A percentile compares a stretch with the other conserved stretches of the same genome.
phyloP scores from a whole-genome alignment of 371 early-diverging fungal species.

The Dentiscutata heterogama region DNA sequence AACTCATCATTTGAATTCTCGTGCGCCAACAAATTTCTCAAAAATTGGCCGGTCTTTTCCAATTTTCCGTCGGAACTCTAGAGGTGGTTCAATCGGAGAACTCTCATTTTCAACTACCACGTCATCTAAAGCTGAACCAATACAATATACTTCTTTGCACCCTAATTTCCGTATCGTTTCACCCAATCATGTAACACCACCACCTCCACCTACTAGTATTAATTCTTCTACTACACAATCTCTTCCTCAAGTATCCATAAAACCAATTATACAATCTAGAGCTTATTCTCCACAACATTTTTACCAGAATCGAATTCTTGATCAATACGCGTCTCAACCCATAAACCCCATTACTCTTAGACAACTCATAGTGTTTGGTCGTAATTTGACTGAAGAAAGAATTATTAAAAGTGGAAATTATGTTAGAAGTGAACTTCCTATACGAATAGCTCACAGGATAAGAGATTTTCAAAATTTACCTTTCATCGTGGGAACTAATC shows the following conservation, averaged over 20 bases:
- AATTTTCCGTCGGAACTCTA: no score
- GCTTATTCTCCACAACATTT: slow-evolving; percentile 64
- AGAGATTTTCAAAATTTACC: slow-evolving; percentile 91
- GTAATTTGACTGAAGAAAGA: slow-evolving; percentile 85
- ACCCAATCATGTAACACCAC: background rate
- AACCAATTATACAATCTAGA: background rate
- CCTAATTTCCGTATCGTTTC: slow-evolving; percentile 18
- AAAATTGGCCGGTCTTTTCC: no score
- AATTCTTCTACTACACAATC: background rate
- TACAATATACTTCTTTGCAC: slow-evolving; percentile 13
- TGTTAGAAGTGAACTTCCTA: slow-evolving; percentile 89
- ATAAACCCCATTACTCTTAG: slow-evolving; percentile 89
- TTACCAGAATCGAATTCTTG: slow-evolving; percentile 92
- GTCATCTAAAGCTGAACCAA: background rate
- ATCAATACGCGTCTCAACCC: slow-evolving; percentile 81
- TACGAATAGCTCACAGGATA: slow-evolving; percentile 93
- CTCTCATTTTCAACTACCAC: background rate
- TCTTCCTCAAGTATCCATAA: background rate
- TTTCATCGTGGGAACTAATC: slow-evolving; percentile 93
- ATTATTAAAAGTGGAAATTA: slow-evolving; percentile 89
- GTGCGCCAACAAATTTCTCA: no score
- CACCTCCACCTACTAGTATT: background rate
- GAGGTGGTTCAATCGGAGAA: no score
- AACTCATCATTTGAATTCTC: no score
- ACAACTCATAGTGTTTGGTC: slow-evolving; percentile 94